These are phyloP conservation scores for Cercospora sp. DNA, from an alignment of 2,329 filamentous ascomycete genomes.

Conservation along the genomic window DNA sequence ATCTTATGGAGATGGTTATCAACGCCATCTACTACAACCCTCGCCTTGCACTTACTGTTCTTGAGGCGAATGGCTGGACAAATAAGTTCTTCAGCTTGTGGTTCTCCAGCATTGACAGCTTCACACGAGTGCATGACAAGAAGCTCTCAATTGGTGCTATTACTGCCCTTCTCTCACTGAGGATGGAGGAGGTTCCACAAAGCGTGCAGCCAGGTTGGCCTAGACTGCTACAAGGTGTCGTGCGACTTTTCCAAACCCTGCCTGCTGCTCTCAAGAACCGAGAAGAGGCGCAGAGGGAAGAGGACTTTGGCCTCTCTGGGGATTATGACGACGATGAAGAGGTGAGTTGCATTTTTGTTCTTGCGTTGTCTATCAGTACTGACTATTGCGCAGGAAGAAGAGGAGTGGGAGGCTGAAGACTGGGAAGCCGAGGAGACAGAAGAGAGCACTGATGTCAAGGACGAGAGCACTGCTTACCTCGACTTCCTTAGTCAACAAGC, in stretches of 20 bases:
- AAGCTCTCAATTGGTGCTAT: slow-evolving; percentile 97
- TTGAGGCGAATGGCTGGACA: slow-evolving; percentile 92
- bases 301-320: slow-evolving; percentile 77
- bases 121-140: slow-evolving; percentile 95
- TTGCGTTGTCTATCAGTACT: slow-evolving; percentile 3
- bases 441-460: slow-evolving; percentile 69
- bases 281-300: slow-evolving; percentile 81
- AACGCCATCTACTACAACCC: slow-evolving; percentile 98
- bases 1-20: slow-evolving; percentile 98
- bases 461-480: slow-evolving; percentile 90
- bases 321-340: slow-evolving; percentile 76
- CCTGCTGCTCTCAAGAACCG: slow-evolving; percentile 86
- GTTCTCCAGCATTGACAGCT: slow-evolving; percentile 94
- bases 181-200: slow-evolving; percentile 77
- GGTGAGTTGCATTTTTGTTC: slow-evolving; percentile 9
- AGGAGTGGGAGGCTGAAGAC: slow-evolving; percentile 75
- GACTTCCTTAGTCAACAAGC: slow-evolving; percentile 89
- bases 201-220: slow-evolving; percentile 97
- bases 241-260: slow-evolving; percentile 86
- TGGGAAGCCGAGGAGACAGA: slow-evolving; percentile 65
- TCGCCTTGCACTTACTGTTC: slow-evolving; percentile 74
- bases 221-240: slow-evolving; percentile 82
- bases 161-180: slow-evolving; percentile 76
- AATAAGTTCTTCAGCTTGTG: slow-evolving; percentile 99
- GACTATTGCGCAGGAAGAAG: slow-evolving; percentile 58